phyloP scores from a whole-genome alignment of 2,329 filamentous ascomycete genomes.

The Trichoderma sp. region DNA sequence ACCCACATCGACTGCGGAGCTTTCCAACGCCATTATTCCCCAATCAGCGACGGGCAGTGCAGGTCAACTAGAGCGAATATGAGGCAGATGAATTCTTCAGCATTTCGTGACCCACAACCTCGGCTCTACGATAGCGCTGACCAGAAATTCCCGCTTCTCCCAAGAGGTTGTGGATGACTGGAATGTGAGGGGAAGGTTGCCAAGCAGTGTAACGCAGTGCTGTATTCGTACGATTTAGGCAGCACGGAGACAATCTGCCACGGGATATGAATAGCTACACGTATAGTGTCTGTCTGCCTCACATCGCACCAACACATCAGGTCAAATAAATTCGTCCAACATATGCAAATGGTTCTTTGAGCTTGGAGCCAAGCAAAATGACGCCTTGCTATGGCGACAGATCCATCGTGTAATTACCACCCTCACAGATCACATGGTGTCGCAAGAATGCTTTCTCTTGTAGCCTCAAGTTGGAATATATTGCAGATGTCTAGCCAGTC shows the following conservation, averaged over 20 bases:
- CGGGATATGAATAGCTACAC: background rate
- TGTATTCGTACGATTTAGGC: background rate
- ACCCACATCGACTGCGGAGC: background rate
- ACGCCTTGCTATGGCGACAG: background rate
- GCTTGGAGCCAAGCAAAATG: background rate
- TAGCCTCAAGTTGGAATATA: background rate
- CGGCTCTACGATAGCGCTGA: background rate
- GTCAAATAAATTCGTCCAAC: background rate
- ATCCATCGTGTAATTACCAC: background rate
- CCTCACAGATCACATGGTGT: no score
- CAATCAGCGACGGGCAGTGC: background rate
- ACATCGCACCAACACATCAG: background rate
- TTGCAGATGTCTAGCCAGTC: background rate
- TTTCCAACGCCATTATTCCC: background rate
- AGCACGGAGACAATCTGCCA: background rate
- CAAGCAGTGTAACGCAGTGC: background rate
- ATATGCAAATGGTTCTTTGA: background rate
- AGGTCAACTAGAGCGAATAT: background rate
- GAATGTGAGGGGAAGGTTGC: background rate
- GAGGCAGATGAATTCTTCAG: background rate
- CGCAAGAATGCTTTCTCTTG: no score
- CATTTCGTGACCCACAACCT: background rate
- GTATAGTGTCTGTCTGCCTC: background rate
- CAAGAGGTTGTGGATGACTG: background rate
- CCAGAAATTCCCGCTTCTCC: background rate